Evolutionary conservation across 192 early-diverging fungal species (phyloP).

Genomic region (Oehlia diaphana): DNA sequence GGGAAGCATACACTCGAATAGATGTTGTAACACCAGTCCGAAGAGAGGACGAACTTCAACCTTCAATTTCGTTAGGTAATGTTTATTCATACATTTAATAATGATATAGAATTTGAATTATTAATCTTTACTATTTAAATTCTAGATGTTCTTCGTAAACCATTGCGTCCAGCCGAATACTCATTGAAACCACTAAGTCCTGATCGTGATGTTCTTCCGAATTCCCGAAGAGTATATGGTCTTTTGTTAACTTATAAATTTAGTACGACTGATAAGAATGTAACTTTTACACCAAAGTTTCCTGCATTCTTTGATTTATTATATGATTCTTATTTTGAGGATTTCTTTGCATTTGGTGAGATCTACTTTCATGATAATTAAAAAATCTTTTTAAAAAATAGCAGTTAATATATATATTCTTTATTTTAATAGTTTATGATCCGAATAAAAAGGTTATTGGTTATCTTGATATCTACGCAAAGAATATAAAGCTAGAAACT

Average conservation of each 20-base stretch:
- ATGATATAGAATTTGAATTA: not conserved
- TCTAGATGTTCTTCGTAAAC: constrained; percentile 64
- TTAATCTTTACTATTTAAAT: constrained; percentile 19
- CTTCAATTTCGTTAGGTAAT: constrained; percentile 47
- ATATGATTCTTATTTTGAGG: constrained; percentile 80
- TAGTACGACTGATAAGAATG: constrained; percentile 51
- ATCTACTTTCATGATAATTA: not conserved
- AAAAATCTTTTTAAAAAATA: not conserved
- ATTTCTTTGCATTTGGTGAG: constrained; percentile 58
- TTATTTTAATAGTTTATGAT: constrained; percentile 68
- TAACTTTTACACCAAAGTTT: constrained; percentile 58
- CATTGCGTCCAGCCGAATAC: constrained; percentile 65
- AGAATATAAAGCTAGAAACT: constrained; percentile 61
- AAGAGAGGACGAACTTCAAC: constrained; percentile 65
- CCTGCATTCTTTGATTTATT: constrained; percentile 63
- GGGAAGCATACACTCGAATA: constrained; percentile 62
- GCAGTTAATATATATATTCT: constrained; percentile 2
- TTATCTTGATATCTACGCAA: constrained; percentile 73
- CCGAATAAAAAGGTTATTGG: constrained; percentile 72
- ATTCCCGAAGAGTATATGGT: constrained; percentile 65
- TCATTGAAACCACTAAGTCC: constrained; percentile 60
- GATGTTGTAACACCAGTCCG: constrained; percentile 72
- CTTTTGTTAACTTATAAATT: constrained; percentile 77
- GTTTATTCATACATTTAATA: not conserved
- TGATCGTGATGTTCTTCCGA: constrained; percentile 77